Evolutionary conservation across 148 eudicot species (phyloP).

Genomic region (Diospyros kaki): DNA sequence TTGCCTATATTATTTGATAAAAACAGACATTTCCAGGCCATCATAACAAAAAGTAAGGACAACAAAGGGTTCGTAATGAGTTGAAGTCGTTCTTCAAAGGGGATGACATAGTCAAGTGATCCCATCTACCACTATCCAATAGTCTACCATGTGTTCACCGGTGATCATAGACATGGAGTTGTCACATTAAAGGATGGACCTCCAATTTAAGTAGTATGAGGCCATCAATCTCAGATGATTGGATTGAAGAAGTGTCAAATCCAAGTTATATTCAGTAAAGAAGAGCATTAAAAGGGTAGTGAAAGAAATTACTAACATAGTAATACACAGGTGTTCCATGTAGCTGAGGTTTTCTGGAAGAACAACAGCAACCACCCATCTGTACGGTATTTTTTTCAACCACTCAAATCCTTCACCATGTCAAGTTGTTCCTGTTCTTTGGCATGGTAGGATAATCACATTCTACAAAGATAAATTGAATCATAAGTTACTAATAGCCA

Average conservation of each 20-base stretch:
- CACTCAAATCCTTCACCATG: neutral
- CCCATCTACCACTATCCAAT: neutral
- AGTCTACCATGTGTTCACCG: too few species aligned
- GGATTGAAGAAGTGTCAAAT: neutral
- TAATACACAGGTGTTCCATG: constrained; percentile 79
- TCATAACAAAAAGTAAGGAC: too few species aligned
- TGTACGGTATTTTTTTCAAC: constrained; percentile 13
- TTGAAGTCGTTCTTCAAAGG: neutral
- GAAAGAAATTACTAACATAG: constrained; percentile 56
- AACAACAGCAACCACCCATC: constrained; percentile 89
- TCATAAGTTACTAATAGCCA: neutral
- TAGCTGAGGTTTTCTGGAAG: constrained; percentile 63
- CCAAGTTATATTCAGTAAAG: neutral
- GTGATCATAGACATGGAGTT: too few species aligned
- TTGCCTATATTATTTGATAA: neutral
- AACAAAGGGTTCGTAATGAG: neutral
- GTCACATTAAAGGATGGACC: neutral
- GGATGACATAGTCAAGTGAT: neutral
- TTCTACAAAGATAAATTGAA: neutral
- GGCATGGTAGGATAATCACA: neutral
- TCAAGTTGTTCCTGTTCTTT: neutral
- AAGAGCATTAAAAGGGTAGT: neutral
- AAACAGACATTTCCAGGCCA: neutral
- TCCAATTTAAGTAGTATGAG: constrained; percentile 2
- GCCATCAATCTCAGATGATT: constrained; percentile 6